Conservation (phyloP, 805 yeast genomes). For the Scheffersomyces ergatensis region DNA sequence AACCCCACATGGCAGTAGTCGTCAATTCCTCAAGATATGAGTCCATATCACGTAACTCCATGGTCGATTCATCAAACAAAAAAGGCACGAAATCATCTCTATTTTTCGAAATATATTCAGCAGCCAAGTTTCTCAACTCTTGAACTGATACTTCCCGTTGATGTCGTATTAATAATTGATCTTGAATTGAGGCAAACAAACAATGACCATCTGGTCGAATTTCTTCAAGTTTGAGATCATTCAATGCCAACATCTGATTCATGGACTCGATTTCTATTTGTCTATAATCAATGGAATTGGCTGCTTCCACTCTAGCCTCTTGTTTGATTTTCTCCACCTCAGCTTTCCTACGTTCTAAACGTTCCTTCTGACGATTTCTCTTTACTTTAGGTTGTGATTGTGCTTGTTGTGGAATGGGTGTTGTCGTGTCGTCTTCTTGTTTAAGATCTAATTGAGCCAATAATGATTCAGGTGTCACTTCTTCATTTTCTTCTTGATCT, state of each 20-base stretch:
- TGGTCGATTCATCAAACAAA: slow-evolving; percentile 74
- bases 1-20: slow-evolving; percentile 92
- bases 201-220: slow-evolving; percentile 94
- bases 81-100: slow-evolving; percentile 77
- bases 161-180: slow-evolving; percentile 65
- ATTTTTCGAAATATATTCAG: slow-evolving; percentile 60
- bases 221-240: slow-evolving; percentile 57
- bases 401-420: not conserved
- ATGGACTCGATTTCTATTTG: slow-evolving; percentile 71
- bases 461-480: slow-evolving; percentile 64
- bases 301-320: slow-evolving; percentile 74
- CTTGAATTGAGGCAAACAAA: slow-evolving; percentile 79
- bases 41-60: slow-evolving; percentile 60
- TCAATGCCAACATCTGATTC: slow-evolving; percentile 46
- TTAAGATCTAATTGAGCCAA: slow-evolving; percentile 47
- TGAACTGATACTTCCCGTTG: slow-evolving; percentile 30
- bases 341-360: slow-evolving; percentile 73
- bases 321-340: slow-evolving; percentile 58
- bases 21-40: slow-evolving; percentile 68
- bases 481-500: slow-evolving; percentile 37
- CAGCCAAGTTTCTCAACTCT: slow-evolving; percentile 64
- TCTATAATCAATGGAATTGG: slow-evolving; percentile 60
- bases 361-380: slow-evolving; percentile 83
- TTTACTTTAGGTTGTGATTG: slow-evolving; percentile 19
- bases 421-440: slow-evolving; percentile 1